Percentiles rank a stretch among this genome's conserved stretches.
Evolutionary conservation across 441 rosid species (phyloP).

Genomic region (Pelargonium cotyledonis): DNA sequence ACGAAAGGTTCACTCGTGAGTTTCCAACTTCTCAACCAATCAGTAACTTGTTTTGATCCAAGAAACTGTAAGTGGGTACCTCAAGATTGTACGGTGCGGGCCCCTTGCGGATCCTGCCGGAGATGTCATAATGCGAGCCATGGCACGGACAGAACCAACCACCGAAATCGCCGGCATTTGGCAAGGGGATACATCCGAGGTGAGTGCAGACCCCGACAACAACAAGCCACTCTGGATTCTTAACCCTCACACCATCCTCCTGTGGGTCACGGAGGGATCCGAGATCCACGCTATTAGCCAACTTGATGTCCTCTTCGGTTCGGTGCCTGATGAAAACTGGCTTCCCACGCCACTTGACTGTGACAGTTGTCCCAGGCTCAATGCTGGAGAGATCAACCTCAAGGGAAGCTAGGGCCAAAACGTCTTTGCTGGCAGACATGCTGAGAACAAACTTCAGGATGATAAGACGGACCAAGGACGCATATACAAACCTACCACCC

Average conservation of each 20-base stretch:
- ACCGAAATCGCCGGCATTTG: constrained; percentile 94
- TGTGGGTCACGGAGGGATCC: constrained; percentile 90
- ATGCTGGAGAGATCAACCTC: constrained; percentile 90
- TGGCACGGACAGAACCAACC: constrained; percentile 99
- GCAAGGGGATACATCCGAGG: constrained; percentile 89
- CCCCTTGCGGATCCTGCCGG: constrained; percentile 91
- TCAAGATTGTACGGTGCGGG: constrained; percentile 94
- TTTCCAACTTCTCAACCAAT: constrained; percentile 45
- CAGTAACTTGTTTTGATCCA: constrained; percentile 75
- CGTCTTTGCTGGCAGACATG: constrained; percentile 97
- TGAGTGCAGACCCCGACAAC: constrained; percentile 96
- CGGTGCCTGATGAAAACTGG: constrained; percentile 89
- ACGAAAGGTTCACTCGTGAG: background rate
- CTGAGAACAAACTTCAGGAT: constrained; percentile 80
- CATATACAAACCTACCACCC: constrained; percentile 92
- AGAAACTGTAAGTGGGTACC: constrained; percentile 89
- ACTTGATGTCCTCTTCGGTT: constrained; percentile 77
- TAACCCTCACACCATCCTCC: constrained; percentile 71
- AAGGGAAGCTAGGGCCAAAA: constrained; percentile 87
- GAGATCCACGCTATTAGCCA: constrained; percentile 77
- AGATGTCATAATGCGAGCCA: constrained; percentile 92
- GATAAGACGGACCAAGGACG: constrained; percentile 77
- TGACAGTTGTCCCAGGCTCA: constrained; percentile 85
- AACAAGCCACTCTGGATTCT: constrained; percentile 91
- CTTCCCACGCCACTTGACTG: constrained; percentile 97